Evolutionary conservation across 108 stramenopile species (phyloP).

Genomic region (Epithemia pelagica): DNA sequence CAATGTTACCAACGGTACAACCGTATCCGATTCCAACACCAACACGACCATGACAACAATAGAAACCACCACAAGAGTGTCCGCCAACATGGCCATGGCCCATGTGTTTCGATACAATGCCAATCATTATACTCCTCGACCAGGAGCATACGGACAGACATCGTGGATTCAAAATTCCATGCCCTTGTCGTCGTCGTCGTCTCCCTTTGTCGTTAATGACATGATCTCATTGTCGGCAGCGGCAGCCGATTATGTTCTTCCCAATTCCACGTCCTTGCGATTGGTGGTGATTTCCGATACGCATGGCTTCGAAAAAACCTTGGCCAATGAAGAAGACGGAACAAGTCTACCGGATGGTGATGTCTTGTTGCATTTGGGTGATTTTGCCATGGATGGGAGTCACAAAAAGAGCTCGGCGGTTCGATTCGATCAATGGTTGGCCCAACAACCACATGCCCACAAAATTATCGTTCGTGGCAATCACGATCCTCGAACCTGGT

Average conservation of each 20-base stretch:
- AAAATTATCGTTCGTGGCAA: conserved; percentile 75
- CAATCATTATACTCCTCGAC: not conserved
- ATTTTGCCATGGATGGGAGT: conserved; percentile 47
- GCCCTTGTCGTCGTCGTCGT: not conserved
- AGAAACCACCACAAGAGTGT: no score
- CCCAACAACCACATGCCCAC: conserved; percentile 50
- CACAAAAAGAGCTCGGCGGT: conserved; percentile 6
- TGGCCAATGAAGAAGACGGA: conserved; percentile 11
- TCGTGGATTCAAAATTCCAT: not conserved
- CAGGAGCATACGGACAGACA: not conserved
- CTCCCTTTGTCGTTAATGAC: not conserved
- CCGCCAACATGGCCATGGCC: conserved; percentile 1
- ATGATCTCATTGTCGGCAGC: not conserved
- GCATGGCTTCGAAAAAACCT: conserved; percentile 59
- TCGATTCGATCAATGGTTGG: conserved; percentile 56
- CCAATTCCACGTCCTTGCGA: conserved; percentile 19
- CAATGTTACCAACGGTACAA: not conserved
- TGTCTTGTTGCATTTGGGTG: conserved; percentile 65
- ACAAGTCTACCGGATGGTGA: conserved; percentile 45
- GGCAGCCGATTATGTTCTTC: not conserved
- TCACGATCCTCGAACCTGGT: conserved; percentile 51
- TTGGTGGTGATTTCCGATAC: conserved; percentile 64
- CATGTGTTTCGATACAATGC: not conserved
- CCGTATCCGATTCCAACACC: no score
- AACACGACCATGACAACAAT: no score